Conservation (phyloP, 1,284 basidiomycete genomes). For the Ganoderma leucocontextum region DNA sequence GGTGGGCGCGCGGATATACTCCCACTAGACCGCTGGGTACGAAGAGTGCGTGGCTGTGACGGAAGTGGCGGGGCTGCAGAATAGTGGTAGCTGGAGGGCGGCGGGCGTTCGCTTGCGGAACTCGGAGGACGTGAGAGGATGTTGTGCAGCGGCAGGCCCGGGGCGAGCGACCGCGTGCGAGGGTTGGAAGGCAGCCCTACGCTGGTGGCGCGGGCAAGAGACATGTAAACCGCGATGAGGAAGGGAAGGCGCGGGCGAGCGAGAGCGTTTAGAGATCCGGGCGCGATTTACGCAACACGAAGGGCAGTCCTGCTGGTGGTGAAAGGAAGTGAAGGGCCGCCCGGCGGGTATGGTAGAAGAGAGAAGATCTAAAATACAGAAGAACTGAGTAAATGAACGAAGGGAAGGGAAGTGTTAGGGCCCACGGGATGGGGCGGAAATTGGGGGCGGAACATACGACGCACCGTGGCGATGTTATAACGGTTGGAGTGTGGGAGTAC, state of each 20-base stretch:
- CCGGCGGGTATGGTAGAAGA: constrained; percentile 35
- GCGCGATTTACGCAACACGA: constrained; percentile 18
- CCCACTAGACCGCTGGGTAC: constrained; percentile 40
- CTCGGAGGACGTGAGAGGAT: constrained; percentile 34
- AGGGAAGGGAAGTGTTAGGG: constrained; percentile 15
- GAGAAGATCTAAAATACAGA: constrained; percentile 28
- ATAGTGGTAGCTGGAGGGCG: constrained; percentile 27
- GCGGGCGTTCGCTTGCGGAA: constrained; percentile 34
- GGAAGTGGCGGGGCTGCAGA: constrained; percentile 28
- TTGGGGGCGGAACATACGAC: constrained; percentile 3
- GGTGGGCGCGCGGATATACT: constrained; percentile 27
- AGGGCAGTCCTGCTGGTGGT: constrained; percentile 32
- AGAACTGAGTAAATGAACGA: constrained; percentile 20
- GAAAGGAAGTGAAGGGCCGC: constrained; percentile 29
- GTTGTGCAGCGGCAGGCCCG: constrained; percentile 25
- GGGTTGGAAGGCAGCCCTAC: constrained; percentile 41
- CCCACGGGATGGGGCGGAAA: constrained; percentile 14
- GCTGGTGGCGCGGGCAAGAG: constrained; percentile 36
- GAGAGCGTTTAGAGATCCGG: background rate
- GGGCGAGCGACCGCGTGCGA: constrained; percentile 32
- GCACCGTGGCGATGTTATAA: constrained; percentile 23
- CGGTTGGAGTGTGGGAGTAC: constrained; percentile 23
- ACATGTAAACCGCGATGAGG: constrained; percentile 30
- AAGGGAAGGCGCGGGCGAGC: background rate
- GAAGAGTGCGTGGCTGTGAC: constrained; percentile 31